A percentile compares a stretch with the other conserved stretches of the same genome.
These are phyloP conservation scores for Cylindrotheca closterium DNA, from an alignment of 108 stramenopile species.

Conservation along the genomic window DNA sequence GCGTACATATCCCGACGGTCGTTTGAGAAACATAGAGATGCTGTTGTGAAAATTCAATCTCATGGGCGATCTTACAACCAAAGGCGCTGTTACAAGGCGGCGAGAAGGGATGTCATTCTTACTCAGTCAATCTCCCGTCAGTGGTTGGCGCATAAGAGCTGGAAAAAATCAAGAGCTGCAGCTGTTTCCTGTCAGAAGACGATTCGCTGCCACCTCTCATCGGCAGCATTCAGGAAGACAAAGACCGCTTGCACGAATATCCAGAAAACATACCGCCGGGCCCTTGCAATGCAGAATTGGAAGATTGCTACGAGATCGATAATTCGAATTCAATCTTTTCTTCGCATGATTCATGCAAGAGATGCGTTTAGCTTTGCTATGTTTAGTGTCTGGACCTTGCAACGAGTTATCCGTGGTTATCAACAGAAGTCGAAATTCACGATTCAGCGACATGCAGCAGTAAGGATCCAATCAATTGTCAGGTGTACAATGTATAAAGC, in stretches of 20 bases:
- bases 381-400: not conserved
- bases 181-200: not conserved
- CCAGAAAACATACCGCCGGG: not conserved
- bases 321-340: not conserved
- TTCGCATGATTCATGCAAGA: not conserved
- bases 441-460: not conserved
- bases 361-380: not conserved
- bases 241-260: not conserved
- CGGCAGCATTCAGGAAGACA: not conserved
- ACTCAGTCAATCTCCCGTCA: not conserved
- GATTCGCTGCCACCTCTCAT: not conserved
- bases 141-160: not conserved
- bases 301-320: not conserved
- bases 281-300: not conserved
- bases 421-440: not conserved
- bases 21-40: not conserved
- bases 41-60: not conserved
- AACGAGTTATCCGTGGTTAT: not conserved
- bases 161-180: not conserved
- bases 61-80: not conserved
- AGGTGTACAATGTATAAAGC: not conserved
- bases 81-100: not conserved
- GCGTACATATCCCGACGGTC: not conserved
- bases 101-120: not conserved
- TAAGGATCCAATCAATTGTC: not conserved